Base-by-base conservation (phyloP, 1,284 basidiomycete genomes). In the Tilletia walkeri region DNA sequence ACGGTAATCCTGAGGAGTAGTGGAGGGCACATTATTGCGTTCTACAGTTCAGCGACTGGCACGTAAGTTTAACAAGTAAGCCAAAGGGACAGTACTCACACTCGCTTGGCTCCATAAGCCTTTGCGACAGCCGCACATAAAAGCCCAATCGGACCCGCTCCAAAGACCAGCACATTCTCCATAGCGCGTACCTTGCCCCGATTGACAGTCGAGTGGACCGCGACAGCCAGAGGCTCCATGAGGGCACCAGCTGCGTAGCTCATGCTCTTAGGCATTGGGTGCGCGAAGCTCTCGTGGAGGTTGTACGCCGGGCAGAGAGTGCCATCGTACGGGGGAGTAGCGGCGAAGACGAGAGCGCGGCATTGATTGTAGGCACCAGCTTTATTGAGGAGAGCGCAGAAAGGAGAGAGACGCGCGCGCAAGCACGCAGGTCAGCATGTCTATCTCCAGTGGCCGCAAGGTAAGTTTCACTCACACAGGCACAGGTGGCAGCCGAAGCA, bases 181-280 rank as follows among this genome's bases (percentile, higher is more conserved):
- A 79, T 76, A 12, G 78, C 77, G n/a, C 75, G 88, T 83, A 96
- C 87, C 49, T 87, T 85, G 30, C 91, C 94, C 49, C 94, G 87
- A 77, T 88, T 91, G 63, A 89, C 88, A 45, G 96, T 90, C 1
- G 92, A 90, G 84, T 98, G 94, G 14, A 96, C 89, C 5, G 90
- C 95, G 47, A 98, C 95, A 18, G 93, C 89, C 50, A 97, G 88
- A 7, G 95, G 95, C 84, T 98, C 95, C 87, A 97, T 94, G 91
- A 87, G 85, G 3, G 84, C 84, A 4, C 84, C 87, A 70, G 86
- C 85, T 66, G 85, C 85, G 34, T 86, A 75, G 54, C 82, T 78
- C 74, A 86, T 84, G 47, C 78, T 79, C 70, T 85, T 84, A 0
- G 85, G 84, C 12, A 86, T 82, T 41, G 75, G 72, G 75, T 84